Conservation (phyloP, 2,329 filamentous ascomycete genomes). For the Dryadomyces quercivorus region DNA sequence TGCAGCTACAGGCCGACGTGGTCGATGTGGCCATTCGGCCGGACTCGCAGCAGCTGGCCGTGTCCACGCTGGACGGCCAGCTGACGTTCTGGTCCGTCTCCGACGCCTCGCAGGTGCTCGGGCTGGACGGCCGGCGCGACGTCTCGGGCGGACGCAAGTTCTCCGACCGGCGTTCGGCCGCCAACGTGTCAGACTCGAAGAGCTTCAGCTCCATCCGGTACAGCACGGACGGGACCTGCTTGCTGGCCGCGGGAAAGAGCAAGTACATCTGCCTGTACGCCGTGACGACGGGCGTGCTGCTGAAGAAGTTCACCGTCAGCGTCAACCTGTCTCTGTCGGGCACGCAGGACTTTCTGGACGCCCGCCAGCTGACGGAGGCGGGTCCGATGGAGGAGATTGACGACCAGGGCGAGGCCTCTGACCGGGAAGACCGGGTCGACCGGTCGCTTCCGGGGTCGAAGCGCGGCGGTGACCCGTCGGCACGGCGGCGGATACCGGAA, state of each 20-base stretch:
- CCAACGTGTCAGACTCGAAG: constrained; percentile 83
- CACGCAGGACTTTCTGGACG: constrained; percentile 95
- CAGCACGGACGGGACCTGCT: constrained; percentile 81
- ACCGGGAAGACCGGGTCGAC: constrained; percentile 76
- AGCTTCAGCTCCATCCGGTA: constrained; percentile 81
- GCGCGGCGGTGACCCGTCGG: constrained; percentile 69
- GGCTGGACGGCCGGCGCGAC: constrained; percentile 81
- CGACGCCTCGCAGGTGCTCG: constrained; percentile 75
- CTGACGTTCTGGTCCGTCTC: constrained; percentile 89
- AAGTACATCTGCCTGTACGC: constrained; percentile 98
- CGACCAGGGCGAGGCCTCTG: constrained; percentile 75
- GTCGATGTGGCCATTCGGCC: constrained; percentile 77
- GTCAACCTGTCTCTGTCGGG: constrained; percentile 92
- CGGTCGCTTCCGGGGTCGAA: constrained; percentile 72
- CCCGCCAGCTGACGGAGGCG: constrained; percentile 79
- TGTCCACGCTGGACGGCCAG: constrained; percentile 87
- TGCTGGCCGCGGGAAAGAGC: constrained; percentile 88
- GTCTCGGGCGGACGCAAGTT: constrained; percentile 85
- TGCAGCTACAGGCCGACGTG: constrained; percentile 86
- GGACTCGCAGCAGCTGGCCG: constrained; percentile 80
- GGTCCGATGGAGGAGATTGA: constrained; percentile 79
- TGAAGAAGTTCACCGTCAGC: constrained; percentile 93
- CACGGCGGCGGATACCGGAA: constrained; percentile 63
- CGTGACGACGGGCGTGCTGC: constrained; percentile 77
- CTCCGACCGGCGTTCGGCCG: constrained; percentile 78